Conservation (phyloP, 306 rosid species). For the Quercus gilva region DNA sequence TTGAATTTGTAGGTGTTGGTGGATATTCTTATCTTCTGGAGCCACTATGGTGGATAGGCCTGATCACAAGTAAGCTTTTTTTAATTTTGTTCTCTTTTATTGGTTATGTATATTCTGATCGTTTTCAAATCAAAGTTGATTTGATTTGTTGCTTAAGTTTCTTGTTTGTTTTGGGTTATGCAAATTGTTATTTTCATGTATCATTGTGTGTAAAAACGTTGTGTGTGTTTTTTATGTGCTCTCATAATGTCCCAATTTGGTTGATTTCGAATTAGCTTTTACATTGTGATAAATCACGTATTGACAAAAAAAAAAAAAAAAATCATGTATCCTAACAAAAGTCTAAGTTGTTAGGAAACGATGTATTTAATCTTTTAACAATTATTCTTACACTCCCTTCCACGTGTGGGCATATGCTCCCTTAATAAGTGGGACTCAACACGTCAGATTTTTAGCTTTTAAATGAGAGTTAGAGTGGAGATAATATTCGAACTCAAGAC, state of each 20-base stretch:
- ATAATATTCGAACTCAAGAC: too few species aligned
- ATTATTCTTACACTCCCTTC: too few species aligned
- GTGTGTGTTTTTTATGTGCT: neutral
- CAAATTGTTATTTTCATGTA: neutral
- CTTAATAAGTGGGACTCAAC: too few species aligned
- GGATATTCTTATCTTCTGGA: slow-evolving; percentile 84
- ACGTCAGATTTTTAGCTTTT: too few species aligned
- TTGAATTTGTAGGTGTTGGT: slow-evolving; percentile 60
- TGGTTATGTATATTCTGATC: neutral
- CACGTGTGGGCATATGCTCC: too few species aligned
- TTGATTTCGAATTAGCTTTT: neutral
- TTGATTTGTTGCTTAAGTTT: slow-evolving; percentile 10
- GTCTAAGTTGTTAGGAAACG: too few species aligned
- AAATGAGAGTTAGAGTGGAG: too few species aligned
- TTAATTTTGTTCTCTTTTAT: neutral
- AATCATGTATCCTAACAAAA: too few species aligned
- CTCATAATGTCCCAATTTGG: neutral
- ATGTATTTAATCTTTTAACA: too few species aligned
- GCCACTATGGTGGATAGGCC: slow-evolving; percentile 91
- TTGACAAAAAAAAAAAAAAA: too few species aligned
- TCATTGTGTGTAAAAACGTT: neutral
- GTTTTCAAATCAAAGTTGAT: neutral
- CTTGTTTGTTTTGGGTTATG: slow-evolving; percentile 6
- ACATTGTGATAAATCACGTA: neutral
- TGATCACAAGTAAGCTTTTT: slow-evolving; percentile 62